These are phyloP conservation scores for Symbiodinium natans DNA, from an alignment of 73 alveolate genomes.

Conservation along the genomic window DNA sequence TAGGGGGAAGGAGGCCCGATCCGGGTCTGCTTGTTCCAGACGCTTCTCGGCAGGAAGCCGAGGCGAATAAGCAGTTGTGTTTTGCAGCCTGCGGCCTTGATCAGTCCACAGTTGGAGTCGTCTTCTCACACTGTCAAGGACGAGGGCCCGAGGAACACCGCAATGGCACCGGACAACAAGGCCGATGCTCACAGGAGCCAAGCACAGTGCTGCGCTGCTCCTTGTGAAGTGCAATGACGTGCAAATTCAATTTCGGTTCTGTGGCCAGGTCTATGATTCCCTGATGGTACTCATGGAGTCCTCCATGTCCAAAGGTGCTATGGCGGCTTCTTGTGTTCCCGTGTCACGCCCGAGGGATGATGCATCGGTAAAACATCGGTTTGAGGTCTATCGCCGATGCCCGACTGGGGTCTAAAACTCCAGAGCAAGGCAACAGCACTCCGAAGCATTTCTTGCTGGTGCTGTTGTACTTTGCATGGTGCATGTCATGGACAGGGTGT, in stretches of 20 bases:
- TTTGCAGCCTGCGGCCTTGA: too few species aligned
- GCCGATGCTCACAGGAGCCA: neutral
- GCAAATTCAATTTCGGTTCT: too few species aligned
- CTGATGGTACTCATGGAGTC: neutral
- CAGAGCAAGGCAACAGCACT: conserved; percentile 11
- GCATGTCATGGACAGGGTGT: too few species aligned
- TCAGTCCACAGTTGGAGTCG: too few species aligned
- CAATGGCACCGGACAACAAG: neutral
- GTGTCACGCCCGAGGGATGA: neutral
- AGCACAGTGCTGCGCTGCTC: too few species aligned
- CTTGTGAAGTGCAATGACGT: too few species aligned
- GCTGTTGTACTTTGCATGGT: too few species aligned
- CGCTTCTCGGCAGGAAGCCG: too few species aligned
- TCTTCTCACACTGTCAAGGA: neutral
- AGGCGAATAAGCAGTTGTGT: too few species aligned
- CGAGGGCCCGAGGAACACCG: neutral
- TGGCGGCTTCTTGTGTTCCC: neutral
- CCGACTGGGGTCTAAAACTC: neutral
- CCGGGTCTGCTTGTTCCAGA: neutral
- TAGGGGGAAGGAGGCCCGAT: neutral
- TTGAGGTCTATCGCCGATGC: neutral
- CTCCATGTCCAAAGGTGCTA: neutral
- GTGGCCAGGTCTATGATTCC: neutral
- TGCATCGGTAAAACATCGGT: neutral
- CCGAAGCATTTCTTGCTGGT: too few species aligned